Conservation (phyloP, 1,284 basidiomycete genomes). For the Cryptococcus sp. region DNA sequence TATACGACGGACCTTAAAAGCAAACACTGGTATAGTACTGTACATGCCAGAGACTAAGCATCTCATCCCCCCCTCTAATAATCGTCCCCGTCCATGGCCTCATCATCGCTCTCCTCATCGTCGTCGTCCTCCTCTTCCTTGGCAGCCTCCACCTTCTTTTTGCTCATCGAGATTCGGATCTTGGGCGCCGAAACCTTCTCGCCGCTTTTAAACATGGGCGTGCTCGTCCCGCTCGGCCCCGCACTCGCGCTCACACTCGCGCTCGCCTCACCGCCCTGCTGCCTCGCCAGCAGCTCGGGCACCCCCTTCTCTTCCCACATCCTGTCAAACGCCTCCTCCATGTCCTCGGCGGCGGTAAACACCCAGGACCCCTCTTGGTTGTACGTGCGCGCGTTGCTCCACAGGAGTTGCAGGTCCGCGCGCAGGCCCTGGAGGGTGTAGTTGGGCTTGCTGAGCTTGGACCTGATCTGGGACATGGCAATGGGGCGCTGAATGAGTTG, state of each 20-base stretch:
- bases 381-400: conserved; percentile 86
- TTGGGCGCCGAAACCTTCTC: conserved; percentile 27
- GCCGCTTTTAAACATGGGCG: conserved; percentile 44
- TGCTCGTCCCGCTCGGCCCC: conserved; percentile 37
- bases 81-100: neutral
- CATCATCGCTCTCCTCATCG: conserved; percentile 17
- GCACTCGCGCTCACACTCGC: conserved; percentile 1
- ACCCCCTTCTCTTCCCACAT: conserved; percentile 46
- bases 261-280: conserved; percentile 3
- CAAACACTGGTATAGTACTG: too few species aligned
- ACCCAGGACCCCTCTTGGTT: conserved; percentile 73
- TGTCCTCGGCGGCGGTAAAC: conserved; percentile 85
- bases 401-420: conserved; percentile 82
- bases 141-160: conserved; percentile 21
- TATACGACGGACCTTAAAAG: too few species aligned
- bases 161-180: conserved; percentile 41
- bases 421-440: conserved; percentile 70
- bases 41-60: too few species aligned
- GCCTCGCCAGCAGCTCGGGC: conserved; percentile 10
- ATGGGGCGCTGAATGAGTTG: conserved; percentile 70
- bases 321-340: conserved; percentile 77
- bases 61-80: too few species aligned
- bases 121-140: conserved; percentile 27
- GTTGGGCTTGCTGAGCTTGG: conserved; percentile 72
- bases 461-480: conserved; percentile 80